Base-by-base conservation (phyloP, 1,139 yeast genomes). In the Diutina neorugosa region DNA sequence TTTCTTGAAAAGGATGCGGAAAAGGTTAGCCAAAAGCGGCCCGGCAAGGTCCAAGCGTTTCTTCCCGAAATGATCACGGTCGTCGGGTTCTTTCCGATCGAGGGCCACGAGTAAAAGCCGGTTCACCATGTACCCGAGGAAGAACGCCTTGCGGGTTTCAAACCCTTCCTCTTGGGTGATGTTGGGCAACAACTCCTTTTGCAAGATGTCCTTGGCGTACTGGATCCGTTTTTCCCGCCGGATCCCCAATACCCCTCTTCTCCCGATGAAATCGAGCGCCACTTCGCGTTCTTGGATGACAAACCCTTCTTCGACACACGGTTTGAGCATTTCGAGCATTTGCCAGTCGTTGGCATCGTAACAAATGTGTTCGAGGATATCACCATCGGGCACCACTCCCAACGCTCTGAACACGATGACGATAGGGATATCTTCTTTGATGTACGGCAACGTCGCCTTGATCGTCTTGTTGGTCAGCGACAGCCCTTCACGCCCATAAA, bases 381-480 rank as follows among this genome's bases (percentile, higher is more conserved):
- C 99, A 68, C 98, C 98, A 74, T 93, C 99, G 25, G 98, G 98
- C 23, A 94, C 97, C 54, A 93, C 94, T 61, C 99, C 99, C 58
- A 94, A 77, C 18, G 99, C 99, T 75, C 98, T 81, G 71, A 93
- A 93, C 19, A 94, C 97, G 65, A 93, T 85, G 40, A 93, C 96
- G 62, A 93, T 91, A 42, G 98, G 98, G 57, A 93, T 86, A 68
- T 93, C 99, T 62, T 93, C 94, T 66, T 90, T 89, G 62, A 94
- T 91, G 64, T 93, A 94, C 1, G 99, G 99, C 61, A 93, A 74
- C 0, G 98, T 90, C 1, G 98, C 98, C 66, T 87, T 89, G 63
- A 93, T 90, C 18, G 97, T 89, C 71, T 91, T 78, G 40, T 85
- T 83, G 34, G 83, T 73, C 46, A 84, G 75, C 46, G 88, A 88